A percentile compares a stretch with the other conserved stretches of the same genome.
Evolutionary conservation across 2,329 filamentous ascomycete species (phyloP).

Genomic region (Trichoderma semiorbis): DNA sequence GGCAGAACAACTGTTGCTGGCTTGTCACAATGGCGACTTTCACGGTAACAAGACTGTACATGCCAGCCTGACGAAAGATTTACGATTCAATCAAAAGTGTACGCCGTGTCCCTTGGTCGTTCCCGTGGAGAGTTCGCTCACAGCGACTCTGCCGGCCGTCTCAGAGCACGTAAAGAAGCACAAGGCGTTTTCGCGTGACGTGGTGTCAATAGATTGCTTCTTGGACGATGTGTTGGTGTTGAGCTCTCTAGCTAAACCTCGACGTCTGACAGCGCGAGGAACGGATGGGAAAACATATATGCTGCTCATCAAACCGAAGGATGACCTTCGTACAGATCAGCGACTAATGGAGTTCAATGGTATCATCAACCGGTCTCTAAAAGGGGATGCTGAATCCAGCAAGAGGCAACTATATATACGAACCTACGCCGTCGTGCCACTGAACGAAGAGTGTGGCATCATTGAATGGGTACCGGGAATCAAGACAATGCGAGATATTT

Average conservation of each 20-base stretch:
- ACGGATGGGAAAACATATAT: slow-evolving; percentile 87
- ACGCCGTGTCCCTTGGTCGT: slow-evolving; percentile 84
- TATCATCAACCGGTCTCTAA: slow-evolving; percentile 94
- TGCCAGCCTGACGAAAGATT: slow-evolving; percentile 72
- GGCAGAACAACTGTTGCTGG: slow-evolving; percentile 73
- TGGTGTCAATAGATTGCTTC: slow-evolving; percentile 78
- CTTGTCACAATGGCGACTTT: slow-evolving; percentile 75
- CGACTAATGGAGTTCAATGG: slow-evolving; percentile 98
- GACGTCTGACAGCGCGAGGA: slow-evolving; percentile 82
- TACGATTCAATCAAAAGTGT: slow-evolving; percentile 80
- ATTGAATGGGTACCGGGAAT: slow-evolving; percentile 99
- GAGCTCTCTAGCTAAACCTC: slow-evolving; percentile 86
- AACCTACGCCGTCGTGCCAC: slow-evolving; percentile 92
- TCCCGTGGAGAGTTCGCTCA: slow-evolving; percentile 80
- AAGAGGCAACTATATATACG: slow-evolving; percentile 90
- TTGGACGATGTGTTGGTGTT: slow-evolving; percentile 85
- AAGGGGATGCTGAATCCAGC: slow-evolving; percentile 86
- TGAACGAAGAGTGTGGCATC: slow-evolving; percentile 96
- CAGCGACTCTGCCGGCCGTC: slow-evolving; percentile 71
- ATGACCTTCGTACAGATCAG: slow-evolving; percentile 95
- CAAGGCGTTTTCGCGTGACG: slow-evolving; percentile 81
- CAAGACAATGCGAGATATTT: slow-evolving; percentile 87
- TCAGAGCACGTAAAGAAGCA: slow-evolving; percentile 73
- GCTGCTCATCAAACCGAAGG: slow-evolving; percentile 94
- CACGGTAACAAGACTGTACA: slow-evolving; percentile 62